phyloP scores from a whole-genome alignment of 2,329 filamentous ascomycete species.

The Fusarium annulatum region DNA sequence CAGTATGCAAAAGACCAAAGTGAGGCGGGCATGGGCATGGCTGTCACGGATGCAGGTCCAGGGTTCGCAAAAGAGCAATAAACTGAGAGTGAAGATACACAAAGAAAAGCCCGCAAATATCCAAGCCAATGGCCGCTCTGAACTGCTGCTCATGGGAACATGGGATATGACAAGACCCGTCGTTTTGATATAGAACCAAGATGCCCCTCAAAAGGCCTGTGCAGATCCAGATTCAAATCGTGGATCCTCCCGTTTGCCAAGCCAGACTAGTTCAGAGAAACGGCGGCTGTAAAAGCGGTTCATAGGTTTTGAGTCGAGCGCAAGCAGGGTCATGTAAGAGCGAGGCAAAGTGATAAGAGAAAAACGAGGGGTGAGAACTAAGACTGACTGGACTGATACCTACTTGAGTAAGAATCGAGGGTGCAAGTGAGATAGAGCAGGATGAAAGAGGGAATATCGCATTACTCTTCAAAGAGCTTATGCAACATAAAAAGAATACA shows the following conservation, averaged over 20 bases:
- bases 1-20: conserved; percentile 7
- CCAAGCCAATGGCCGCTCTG: conserved; percentile 33
- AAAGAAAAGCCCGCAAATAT: neutral
- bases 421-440: neutral
- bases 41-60: conserved; percentile 14
- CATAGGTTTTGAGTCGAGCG: neutral
- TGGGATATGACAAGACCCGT: conserved; percentile 20
- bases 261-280: neutral
- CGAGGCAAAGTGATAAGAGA: conserved; percentile 12
- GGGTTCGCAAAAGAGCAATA: neutral
- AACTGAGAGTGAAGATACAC: neutral
- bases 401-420: conserved; percentile 10
- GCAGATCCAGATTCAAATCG: conserved; percentile 28
- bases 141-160: conserved; percentile 36
- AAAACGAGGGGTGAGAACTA: neutral
- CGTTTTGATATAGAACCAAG: conserved; percentile 28
- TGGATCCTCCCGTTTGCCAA: conserved; percentile 7
- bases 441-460: conserved; percentile 1
- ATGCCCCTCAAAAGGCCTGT: conserved; percentile 32
- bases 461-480: conserved; percentile 1
- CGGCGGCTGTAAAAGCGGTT: neutral
- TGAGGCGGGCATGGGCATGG: conserved; percentile 23
- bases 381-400: neutral
- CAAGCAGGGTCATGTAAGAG: conserved; percentile 4
- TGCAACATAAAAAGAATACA: neutral